Base-by-base conservation (phyloP, 2,329 filamentous ascomycete species). In the Colletotrichum sp. region DNA sequence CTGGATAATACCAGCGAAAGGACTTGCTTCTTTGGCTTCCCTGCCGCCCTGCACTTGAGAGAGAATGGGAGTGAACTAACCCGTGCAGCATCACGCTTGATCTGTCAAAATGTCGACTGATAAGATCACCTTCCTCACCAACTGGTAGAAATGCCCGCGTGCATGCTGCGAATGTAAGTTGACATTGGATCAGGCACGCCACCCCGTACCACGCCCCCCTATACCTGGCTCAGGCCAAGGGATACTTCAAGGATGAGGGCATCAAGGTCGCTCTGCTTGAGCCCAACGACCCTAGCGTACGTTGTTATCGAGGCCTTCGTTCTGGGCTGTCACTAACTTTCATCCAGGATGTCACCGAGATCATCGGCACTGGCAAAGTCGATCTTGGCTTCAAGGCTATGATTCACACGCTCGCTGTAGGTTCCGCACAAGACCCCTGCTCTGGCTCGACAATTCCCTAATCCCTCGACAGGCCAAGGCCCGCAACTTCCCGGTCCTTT, bases 1-100 rank as follows among this genome's bases (percentile, higher is more conserved):
- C 93, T 94, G 92, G 92, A 93, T 93, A 94, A 95, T 94, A 90
- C 93, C 93, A 94, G 93, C 93, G 94, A 93, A 95, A 95, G 93
- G 92, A 95, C 91, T 93, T 95, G 93, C 93, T 93, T 93, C 91
- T 92, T 92, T 89, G 86, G 81, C 78, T 84, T 83, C 84, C 82
- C 81, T 81, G 82, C 75, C 73, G 80, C 82, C 80, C 76, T 78
- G 79, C 75, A 76, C 73, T 30, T 74, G 69, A 71, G 74, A 74
- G 78, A 74, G 78, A 80, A 80, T 82, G 81, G 83, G 82, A 83
- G 34, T 64, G 57, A 55, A 87, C 89, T 92, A 84, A 92, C 87
- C 82, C 79, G 77, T 78, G 81, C 82, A 92, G 87, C 83, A 82
- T 82, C 80, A 66, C 78, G 80, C 82, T 84, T 86, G 84, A 87